phyloP scores from a whole-genome alignment of 495 filamentous ascomycete species.

The Talaromyces proteolyticus region DNA sequence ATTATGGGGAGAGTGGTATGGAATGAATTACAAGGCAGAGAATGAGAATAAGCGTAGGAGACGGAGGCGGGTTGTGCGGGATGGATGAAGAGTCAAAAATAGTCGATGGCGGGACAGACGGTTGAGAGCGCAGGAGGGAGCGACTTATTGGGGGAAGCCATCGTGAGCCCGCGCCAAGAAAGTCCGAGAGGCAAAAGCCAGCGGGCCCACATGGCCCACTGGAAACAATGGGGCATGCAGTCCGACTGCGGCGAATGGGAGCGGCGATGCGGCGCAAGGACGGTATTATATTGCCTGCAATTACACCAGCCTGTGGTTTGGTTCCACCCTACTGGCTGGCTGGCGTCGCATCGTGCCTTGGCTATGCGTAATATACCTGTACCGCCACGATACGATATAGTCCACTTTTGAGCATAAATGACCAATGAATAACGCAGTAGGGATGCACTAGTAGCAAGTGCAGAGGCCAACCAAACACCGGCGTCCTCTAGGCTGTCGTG shows the following conservation, averaged over 20 bases:
- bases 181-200: not conserved
- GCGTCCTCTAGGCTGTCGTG: not conserved
- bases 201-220: not conserved
- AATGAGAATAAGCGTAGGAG: slow-evolving; percentile 20
- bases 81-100: slow-evolving; percentile 15
- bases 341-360: not conserved
- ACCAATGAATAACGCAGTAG: not conserved
- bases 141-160: not conserved
- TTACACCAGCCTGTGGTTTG: too few relatives aligned
- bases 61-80: slow-evolving; percentile 17
- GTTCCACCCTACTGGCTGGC: not conserved
- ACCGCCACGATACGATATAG: too few relatives aligned
- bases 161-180: not conserved
- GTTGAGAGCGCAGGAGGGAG: slow-evolving; percentile 5
- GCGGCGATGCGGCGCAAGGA: slow-evolving; percentile 1
- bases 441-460: not conserved
- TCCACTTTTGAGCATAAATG: not conserved
- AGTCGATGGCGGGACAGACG: slow-evolving; percentile 24
- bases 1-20: not conserved
- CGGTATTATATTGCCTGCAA: too few relatives aligned
- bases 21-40: slow-evolving; percentile 12
- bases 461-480: not conserved
- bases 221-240: not conserved
- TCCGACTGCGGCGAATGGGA: not conserved
- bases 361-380: not conserved